These are phyloP conservation scores for Torulaspora gathmanii DNA, from an alignment of 805 yeast species.

Conservation along the genomic window DNA sequence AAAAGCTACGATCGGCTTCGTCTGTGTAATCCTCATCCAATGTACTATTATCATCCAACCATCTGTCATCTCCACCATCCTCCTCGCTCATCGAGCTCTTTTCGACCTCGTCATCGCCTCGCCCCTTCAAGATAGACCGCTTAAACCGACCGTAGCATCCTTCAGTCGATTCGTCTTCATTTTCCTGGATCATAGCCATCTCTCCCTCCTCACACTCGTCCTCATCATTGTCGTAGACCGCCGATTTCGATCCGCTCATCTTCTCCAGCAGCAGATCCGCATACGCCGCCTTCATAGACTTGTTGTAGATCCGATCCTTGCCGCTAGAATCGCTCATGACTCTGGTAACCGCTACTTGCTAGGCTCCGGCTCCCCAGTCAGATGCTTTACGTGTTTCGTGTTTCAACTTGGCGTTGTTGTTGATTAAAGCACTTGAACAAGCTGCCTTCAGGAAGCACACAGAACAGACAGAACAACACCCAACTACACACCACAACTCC, in stretches of 20 bases:
- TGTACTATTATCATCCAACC: constrained; percentile 19
- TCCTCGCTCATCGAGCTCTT: constrained; percentile 9
- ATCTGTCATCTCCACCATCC: constrained; percentile 16
- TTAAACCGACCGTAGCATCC: constrained; percentile 15
- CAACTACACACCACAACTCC: not conserved
- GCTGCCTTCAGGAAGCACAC: not conserved
- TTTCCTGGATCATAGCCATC: constrained; percentile 16
- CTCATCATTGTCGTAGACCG: constrained; percentile 7
- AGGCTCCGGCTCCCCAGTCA: too few species aligned
- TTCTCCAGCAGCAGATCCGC: constrained; percentile 17
- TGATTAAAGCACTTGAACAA: not conserved
- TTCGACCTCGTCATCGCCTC: constrained; percentile 12
- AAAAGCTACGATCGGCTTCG: constrained; percentile 25
- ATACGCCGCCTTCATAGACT: constrained; percentile 15
- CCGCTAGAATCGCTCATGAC: constrained; percentile 5
- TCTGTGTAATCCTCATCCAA: constrained; percentile 22
- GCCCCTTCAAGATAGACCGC: constrained; percentile 16
- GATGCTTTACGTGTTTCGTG: constrained; percentile 7
- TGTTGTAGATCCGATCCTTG: constrained; percentile 12
- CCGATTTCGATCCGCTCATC: constrained; percentile 9
- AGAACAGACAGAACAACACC: not conserved
- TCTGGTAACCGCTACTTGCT: not conserved
- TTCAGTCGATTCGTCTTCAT: constrained; percentile 9
- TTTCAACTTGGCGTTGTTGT: constrained; percentile 1
- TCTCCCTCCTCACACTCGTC: constrained; percentile 13